Conservation (phyloP, 305 asterid genomes). For the Fraxinus sp. region DNA sequence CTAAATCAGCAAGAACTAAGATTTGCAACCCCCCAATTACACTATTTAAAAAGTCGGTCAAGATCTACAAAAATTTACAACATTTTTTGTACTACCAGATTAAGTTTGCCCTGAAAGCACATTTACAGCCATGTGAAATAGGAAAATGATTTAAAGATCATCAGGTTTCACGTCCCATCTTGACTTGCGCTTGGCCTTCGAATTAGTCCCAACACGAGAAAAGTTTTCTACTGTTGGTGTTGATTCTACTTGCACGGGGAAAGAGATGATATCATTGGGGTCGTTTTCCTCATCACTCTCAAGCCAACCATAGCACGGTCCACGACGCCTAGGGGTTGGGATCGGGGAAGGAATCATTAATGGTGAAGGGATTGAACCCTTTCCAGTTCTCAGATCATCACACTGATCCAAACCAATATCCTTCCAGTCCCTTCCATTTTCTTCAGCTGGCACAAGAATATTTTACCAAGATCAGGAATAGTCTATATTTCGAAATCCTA, state of each 20-base stretch:
- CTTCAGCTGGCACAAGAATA: not conserved
- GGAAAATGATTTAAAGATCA: conserved; percentile 12
- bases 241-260: not conserved
- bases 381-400: not conserved
- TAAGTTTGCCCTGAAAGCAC: not conserved
- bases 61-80: not conserved
- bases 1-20: not conserved
- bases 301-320: conserved; percentile 42
- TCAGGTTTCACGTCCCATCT: conserved; percentile 28
- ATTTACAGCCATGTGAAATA: not conserved
- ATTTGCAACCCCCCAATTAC: not conserved
- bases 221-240: not conserved
- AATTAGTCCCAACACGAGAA: not conserved
- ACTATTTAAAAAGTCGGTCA: not conserved
- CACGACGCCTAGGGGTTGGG: not conserved
- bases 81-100: not conserved
- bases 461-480: not conserved
- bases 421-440: conserved; percentile 13
- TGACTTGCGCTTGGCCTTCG: conserved; percentile 10
- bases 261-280: conserved; percentile 11
- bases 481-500: not conserved
- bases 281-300: conserved; percentile 24
- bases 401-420: conserved; percentile 22
- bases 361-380: not conserved
- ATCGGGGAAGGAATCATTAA: conserved; percentile 2